phyloP scores from a whole-genome alignment of 305 asterid genomes.

The Fraxinus ornus region DNA sequence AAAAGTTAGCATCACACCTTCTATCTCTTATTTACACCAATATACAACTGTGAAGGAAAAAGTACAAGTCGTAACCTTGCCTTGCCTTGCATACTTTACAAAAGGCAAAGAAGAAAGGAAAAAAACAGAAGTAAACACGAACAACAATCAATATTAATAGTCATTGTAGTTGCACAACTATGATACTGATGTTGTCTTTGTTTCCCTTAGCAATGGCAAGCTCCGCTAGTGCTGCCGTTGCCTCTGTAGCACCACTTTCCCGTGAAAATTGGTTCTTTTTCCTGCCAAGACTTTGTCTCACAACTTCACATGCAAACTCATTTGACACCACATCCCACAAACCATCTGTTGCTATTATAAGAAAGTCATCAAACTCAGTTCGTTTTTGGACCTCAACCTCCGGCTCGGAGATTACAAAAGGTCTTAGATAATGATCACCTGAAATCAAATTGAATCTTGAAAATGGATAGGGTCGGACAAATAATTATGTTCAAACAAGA shows the following conservation, averaged over 20 bases:
- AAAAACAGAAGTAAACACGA: background rate
- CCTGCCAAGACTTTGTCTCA: slow-evolving; percentile 37
- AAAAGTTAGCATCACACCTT: background rate
- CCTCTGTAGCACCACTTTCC: slow-evolving; percentile 22
- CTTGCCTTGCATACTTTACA: slow-evolving; percentile 4
- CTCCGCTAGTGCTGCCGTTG: slow-evolving; percentile 40
- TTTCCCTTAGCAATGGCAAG: slow-evolving; percentile 59
- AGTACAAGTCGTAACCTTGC: background rate
- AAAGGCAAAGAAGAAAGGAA: background rate
- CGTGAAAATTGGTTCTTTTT: background rate
- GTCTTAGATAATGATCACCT: slow-evolving; percentile 54
- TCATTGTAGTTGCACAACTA: slow-evolving; percentile 46
- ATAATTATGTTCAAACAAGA: background rate
- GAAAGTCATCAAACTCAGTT: slow-evolving; percentile 45
- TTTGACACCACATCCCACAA: slow-evolving; percentile 63
- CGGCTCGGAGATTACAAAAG: slow-evolving; percentile 48
- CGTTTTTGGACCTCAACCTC: slow-evolving; percentile 50
- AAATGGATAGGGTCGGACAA: background rate
- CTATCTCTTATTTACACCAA: background rate
- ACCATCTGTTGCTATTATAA: slow-evolving; percentile 67
- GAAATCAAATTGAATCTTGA: background rate
- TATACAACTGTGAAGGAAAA: background rate
- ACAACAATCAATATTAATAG: background rate
- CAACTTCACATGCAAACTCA: slow-evolving; percentile 56
- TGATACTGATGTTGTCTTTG: slow-evolving; percentile 48